These are phyloP conservation scores for Pyrenochaeta sp. DNA, from an alignment of 2,329 filamentous ascomycete genomes.

Conservation along the genomic window DNA sequence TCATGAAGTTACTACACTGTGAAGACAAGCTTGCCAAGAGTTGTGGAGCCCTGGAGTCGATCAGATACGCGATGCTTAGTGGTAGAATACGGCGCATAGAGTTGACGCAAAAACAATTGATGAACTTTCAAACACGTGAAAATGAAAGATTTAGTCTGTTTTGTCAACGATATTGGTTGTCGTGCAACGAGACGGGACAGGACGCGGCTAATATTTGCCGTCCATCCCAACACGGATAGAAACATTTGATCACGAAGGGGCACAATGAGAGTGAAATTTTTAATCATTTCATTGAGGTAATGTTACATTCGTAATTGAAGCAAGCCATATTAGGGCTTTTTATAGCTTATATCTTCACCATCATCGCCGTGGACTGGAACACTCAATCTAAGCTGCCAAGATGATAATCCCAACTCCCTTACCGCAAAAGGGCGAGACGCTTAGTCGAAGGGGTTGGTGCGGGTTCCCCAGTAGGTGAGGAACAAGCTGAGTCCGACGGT, in stretches of 20 bases:
- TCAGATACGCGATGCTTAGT: background rate
- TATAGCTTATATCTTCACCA: conserved; percentile 34
- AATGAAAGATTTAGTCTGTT: background rate
- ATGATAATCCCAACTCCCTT: conserved; percentile 32
- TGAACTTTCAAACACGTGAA: no score
- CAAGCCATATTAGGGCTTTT: conserved; percentile 24
- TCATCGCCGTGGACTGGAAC: conserved; percentile 22
- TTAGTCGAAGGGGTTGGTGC: conserved; percentile 90
- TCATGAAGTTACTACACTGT: no score
- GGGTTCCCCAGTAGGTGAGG: conserved; percentile 97
- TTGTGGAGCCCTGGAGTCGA: background rate
- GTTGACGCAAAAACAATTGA: no score
- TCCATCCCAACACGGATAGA: background rate
- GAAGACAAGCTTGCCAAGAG: no score
- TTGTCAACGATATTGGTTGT: background rate
- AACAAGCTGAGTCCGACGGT: conserved; percentile 91
- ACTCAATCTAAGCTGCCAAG: conserved; percentile 39
- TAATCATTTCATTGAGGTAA: conserved; percentile 31
- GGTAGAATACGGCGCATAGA: no score
- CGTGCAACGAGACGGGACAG: no score
- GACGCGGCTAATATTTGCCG: no score
- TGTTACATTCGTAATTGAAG: conserved; percentile 42
- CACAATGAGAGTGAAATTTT: conserved; percentile 8
- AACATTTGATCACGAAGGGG: background rate
- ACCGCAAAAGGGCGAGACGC: conserved; percentile 23